Percentiles rank a stretch among this genome's conserved stretches.
phyloP scores from a whole-genome alignment of 2,329 filamentous ascomycete species.

The Curvularia sp. region DNA sequence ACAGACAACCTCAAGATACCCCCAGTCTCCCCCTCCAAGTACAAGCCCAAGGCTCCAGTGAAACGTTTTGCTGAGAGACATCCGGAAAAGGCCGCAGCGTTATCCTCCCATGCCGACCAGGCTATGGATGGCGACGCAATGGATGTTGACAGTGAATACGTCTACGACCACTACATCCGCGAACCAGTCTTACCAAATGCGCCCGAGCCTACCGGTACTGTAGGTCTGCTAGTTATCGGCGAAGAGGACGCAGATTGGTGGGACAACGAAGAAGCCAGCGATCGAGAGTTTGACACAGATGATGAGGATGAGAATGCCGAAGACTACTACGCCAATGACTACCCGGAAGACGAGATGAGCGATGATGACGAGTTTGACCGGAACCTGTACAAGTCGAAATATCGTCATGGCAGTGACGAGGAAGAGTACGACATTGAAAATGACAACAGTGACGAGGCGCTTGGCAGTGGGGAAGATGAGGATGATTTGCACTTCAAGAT shows the following conservation, averaged over 20 bases:
- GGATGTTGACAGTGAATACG: constrained; percentile 59
- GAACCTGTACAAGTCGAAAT: constrained; percentile 51
- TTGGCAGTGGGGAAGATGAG: constrained; percentile 39
- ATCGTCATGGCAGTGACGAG: constrained; percentile 50
- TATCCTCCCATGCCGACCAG: constrained; percentile 17
- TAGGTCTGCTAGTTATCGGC: constrained; percentile 58
- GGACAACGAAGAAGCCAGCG: constrained; percentile 63
- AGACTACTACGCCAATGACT: constrained; percentile 79
- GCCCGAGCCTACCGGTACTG: constrained; percentile 33
- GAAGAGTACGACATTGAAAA: constrained; percentile 46
- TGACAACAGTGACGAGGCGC: constrained; percentile 26
- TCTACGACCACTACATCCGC: constrained; percentile 68
- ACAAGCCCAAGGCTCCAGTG: constrained; percentile 45
- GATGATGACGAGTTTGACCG: constrained; percentile 70
- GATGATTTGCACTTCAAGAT: constrained; percentile 41
- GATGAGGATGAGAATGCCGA: constrained; percentile 73
- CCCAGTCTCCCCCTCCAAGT: constrained; percentile 33
- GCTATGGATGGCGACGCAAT: constrained; percentile 34
- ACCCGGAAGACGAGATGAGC: constrained; percentile 79
- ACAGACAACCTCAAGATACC: constrained; percentile 25
- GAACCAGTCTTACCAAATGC: constrained; percentile 51
- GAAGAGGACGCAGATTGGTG: constrained; percentile 63
- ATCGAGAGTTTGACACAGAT: constrained; percentile 63
- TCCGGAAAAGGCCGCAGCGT: constrained; percentile 35
- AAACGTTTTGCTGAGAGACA: constrained; percentile 46